phyloP scores from a whole-genome alignment of 2,329 filamentous ascomycete genomes.

The Ilyonectria destructans region DNA sequence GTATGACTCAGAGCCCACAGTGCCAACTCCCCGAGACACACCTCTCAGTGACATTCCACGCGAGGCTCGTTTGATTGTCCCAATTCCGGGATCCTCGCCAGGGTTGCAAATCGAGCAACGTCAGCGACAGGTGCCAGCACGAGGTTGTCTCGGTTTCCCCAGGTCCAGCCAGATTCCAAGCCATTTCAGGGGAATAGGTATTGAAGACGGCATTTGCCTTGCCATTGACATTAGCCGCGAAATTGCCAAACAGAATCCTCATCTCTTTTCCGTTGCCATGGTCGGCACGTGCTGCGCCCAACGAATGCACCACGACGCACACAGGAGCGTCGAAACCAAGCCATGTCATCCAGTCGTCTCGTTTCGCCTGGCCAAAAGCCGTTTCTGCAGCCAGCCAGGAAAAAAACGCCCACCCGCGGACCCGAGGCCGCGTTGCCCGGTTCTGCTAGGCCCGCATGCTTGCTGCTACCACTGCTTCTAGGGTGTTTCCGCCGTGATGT shows the following conservation, averaged over 20 bases:
- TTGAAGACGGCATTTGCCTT: not conserved
- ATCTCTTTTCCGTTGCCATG: not conserved
- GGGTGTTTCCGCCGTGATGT: slow-evolving; percentile 46
- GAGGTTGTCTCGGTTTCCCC: slow-evolving; percentile 34
- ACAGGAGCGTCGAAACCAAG: not conserved
- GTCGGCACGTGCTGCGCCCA: not conserved
- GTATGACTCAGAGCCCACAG: slow-evolving; percentile 44
- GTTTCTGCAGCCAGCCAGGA: slow-evolving; percentile 12
- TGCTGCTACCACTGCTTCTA: slow-evolving; percentile 31
- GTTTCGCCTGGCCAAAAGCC: not conserved
- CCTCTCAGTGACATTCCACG: slow-evolving; percentile 26
- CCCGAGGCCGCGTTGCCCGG: slow-evolving; percentile 41
- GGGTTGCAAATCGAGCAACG: slow-evolving; percentile 36
- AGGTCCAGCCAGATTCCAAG: slow-evolving; percentile 44
- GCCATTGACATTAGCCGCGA: not conserved
- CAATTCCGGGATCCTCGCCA: slow-evolving; percentile 29
- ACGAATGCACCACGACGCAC: slow-evolving; percentile 5
- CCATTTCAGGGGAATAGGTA: slow-evolving; percentile 21
- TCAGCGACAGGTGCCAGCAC: slow-evolving; percentile 33
- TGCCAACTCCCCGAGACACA: slow-evolving; percentile 31
- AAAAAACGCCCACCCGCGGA: slow-evolving; percentile 36
- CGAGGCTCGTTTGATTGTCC: slow-evolving; percentile 36
- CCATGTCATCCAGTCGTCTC: not conserved
- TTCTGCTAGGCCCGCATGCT: slow-evolving; percentile 21
- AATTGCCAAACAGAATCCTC: not conserved